Percentiles rank a stretch among this genome's conserved stretches.
These are phyloP conservation scores for Lactarius psammicola DNA, from an alignment of 768 basidiomycete species.

Conservation along the genomic window DNA sequence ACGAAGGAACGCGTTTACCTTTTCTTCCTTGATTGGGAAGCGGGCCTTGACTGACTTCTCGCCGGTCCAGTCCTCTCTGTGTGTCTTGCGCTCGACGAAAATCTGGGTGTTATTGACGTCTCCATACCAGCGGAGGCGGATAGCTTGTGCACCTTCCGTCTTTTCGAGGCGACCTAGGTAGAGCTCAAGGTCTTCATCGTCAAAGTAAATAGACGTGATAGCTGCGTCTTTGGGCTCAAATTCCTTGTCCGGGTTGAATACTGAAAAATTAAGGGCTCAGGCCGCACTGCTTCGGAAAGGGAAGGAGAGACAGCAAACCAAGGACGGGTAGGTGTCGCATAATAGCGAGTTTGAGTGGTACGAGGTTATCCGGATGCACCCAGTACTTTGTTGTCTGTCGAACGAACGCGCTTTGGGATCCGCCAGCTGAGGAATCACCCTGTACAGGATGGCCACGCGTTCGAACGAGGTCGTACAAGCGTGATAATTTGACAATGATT, in stretches of 20 bases:
- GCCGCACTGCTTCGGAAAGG: background rate
- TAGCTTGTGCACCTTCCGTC: slow-evolving; percentile 96
- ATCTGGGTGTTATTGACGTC: slow-evolving; percentile 80
- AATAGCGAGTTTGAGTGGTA: slow-evolving; percentile 91
- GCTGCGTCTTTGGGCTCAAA: slow-evolving; percentile 87
- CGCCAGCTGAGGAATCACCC: slow-evolving; percentile 93
- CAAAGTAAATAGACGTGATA: slow-evolving; percentile 96
- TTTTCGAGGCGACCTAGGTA: slow-evolving; percentile 97
- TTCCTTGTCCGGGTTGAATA: slow-evolving; percentile 92
- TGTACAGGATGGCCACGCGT: slow-evolving; percentile 93
- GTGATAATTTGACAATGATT: slow-evolving; percentile 93
- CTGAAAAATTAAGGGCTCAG: slow-evolving; percentile 42
- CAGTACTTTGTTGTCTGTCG: slow-evolving; percentile 99
- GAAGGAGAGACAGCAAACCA: slow-evolving; percentile 48
- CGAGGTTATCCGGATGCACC: slow-evolving; percentile 96
- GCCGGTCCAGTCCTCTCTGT: slow-evolving; percentile 99
- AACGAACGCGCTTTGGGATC: slow-evolving; percentile 96
- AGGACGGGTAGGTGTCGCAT: slow-evolving; percentile 90
- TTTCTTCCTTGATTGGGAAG: slow-evolving; percentile 91
- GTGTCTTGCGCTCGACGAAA: slow-evolving; percentile 86
- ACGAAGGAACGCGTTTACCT: slow-evolving; percentile 85
- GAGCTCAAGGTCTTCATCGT: slow-evolving; percentile 91
- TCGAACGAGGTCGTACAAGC: slow-evolving; percentile 90
- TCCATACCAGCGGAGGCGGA: slow-evolving; percentile 97
- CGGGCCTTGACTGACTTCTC: slow-evolving; percentile 98